Evolutionary conservation across 768 basidiomycete genomes (phyloP), one percentile per base, ranked within the genome.

Genomic region (Gautieria morchelliformis): DNA sequence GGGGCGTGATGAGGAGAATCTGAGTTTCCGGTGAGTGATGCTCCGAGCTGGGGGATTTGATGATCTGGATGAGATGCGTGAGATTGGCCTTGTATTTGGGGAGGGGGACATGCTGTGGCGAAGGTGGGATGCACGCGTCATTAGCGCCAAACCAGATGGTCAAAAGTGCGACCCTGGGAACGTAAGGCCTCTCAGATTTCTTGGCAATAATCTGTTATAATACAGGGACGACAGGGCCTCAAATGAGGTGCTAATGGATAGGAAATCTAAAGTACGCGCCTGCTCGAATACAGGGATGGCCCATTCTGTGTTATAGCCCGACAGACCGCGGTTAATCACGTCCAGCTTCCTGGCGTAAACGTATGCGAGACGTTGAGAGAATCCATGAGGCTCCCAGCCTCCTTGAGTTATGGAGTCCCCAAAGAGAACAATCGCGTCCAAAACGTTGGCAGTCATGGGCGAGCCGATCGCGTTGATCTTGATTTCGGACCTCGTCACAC

Each of bases 91-190:
- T 76, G 74, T 82, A 95, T 49, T 74, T 73, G 19, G 74, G 69
- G 27, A 89, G 70, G 3, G 91, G 85, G 45, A 94, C 87, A 65
- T 92, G 86, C 65, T 95, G 93, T 15, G 74, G 70, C 19, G 78
- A 82, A 0, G 78, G 79, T 30, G 71, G 68, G 51, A 89, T 74
- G 62, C 79, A 81, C 6, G 93, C 81, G 67, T 97, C 93, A 70
- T 97, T 97, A 15, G 85, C 84, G 49, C 93, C 93, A 59, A 89
- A 89, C 91, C 91, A 96, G 65, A 95, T 82, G 6, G 81, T 81
- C 59, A 94, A 74, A n/a, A 94, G 68, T 42, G 80, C 81, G 37
- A 93, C 75, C 46, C 75, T 80, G 8, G 87, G 84, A 39, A 74
- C 72, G 52, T 76, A 69, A 20, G 67, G 63, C 54, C 72, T 75